Evolutionary conservation across 108 stramenopile species (phyloP).

Genomic region (Nitzschia sp.): DNA sequence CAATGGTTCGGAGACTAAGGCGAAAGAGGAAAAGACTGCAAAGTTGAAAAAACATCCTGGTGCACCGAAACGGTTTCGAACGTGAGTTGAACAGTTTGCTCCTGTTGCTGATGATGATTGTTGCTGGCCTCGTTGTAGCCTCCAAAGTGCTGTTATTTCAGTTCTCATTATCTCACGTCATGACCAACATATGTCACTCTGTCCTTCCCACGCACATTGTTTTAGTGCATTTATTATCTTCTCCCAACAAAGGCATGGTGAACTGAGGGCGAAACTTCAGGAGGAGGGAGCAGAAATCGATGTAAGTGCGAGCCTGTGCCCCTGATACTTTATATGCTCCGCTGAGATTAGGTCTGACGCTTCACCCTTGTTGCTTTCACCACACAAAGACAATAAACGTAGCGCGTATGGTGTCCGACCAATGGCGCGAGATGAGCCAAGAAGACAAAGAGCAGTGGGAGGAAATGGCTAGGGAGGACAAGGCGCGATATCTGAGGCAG

Average conservation of each 20-base stretch:
- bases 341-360: no score
- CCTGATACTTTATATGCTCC: no score
- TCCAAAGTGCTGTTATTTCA: not conserved
- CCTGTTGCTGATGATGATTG: not conserved
- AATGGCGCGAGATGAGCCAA: slow-evolving; percentile 29
- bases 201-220: not conserved
- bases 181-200: not conserved
- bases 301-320: slow-evolving; percentile 16
- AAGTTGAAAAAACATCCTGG: slow-evolving; percentile 47
- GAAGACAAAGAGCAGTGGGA: slow-evolving; percentile 29
- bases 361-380: no score
- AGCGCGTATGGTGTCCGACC: slow-evolving; percentile 36
- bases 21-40: not conserved
- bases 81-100: not conserved
- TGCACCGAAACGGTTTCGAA: slow-evolving; percentile 49
- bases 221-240: slow-evolving; percentile 45
- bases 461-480: slow-evolving; percentile 6
- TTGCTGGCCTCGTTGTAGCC: not conserved
- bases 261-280: slow-evolving; percentile 28
- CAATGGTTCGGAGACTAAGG: not conserved
- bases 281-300: slow-evolving; percentile 22
- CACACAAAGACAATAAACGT: slow-evolving; percentile 46
- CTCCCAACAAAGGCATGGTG: slow-evolving; percentile 33
- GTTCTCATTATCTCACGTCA: not conserved
- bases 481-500: slow-evolving; percentile 7